Evolutionary conservation across 345 rosid species (phyloP).

Genomic region (Zanthoxylum bungeanum): DNA sequence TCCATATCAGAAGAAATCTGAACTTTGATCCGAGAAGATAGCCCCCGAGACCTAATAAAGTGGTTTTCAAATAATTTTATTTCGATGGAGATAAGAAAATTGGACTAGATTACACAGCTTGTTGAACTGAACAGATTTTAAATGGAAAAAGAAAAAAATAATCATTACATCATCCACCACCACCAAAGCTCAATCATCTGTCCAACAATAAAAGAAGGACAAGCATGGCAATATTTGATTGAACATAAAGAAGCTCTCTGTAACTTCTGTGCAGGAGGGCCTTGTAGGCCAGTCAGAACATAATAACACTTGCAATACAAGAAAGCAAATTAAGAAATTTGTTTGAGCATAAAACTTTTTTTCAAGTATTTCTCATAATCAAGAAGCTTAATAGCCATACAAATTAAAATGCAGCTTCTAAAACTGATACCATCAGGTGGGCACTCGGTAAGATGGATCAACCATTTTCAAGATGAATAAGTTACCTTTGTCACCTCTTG

Average conservation of each 20-base stretch:
- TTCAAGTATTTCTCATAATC: not conserved
- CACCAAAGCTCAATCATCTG: too few relatives aligned
- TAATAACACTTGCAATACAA: not conserved
- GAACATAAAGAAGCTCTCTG: not conserved
- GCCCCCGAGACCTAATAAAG: too few relatives aligned
- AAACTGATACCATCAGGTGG: conserved; percentile 27
- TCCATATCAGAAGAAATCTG: not conserved
- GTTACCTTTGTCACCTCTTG: conserved; percentile 91
- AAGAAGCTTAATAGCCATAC: not conserved
- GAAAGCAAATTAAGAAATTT: not conserved
- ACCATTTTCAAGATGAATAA: conserved; percentile 89
- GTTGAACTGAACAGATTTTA: not conserved
- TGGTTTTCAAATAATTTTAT: too few relatives aligned
- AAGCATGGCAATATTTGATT: too few relatives aligned
- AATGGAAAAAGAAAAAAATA: not conserved
- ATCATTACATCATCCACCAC: too few relatives aligned
- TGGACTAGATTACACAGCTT: too few relatives aligned
- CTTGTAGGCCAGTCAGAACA: not conserved
- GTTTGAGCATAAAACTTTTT: not conserved
- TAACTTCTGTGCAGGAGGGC: too few relatives aligned
- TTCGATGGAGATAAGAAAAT: not conserved
- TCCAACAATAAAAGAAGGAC: too few relatives aligned
- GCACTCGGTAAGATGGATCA: conserved; percentile 80
- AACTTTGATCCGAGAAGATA: not conserved
- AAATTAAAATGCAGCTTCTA: not conserved